A percentile compares a stretch with the other conserved stretches of the same genome.
These are phyloP conservation scores for Falciphora oryzae DNA, from an alignment of 2,329 filamentous ascomycete species.

Conservation along the genomic window DNA sequence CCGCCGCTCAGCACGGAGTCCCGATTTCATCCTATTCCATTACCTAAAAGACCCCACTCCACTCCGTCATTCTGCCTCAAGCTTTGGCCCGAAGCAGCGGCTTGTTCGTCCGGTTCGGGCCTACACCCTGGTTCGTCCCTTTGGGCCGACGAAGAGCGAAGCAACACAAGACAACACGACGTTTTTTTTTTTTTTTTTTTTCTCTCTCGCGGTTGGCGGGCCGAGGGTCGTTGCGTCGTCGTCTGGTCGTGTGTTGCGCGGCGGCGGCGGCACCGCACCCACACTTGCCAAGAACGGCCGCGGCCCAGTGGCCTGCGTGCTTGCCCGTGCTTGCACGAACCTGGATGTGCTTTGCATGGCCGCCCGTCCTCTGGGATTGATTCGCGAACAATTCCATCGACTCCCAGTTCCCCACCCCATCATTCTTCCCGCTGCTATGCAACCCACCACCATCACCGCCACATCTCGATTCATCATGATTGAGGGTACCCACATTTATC, in stretches of 20 bases:
- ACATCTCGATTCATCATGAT: no score
- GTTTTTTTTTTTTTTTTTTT: no score
- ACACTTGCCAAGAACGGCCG: background rate
- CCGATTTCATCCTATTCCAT: conserved; percentile 6
- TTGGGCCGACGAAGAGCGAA: background rate
- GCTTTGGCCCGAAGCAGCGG: background rate
- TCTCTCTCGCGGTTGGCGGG: no score
- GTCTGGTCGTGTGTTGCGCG: background rate
- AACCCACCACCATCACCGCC: background rate
- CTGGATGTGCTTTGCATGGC: background rate
- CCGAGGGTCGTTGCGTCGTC: background rate
- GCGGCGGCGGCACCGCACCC: no score
- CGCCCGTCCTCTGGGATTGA: background rate
- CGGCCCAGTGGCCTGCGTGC: background rate
- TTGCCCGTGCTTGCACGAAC: background rate
- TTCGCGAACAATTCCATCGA: background rate
- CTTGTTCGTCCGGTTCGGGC: background rate
- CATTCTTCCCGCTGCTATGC: background rate
- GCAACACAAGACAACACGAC: background rate
- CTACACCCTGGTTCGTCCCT: background rate
- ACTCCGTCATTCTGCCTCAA: conserved; percentile 7
- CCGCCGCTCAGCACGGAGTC: no score
- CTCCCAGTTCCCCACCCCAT: background rate
- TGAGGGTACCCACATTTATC: no score
- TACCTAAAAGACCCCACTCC: conserved; percentile 7